A percentile compares a stretch with the other conserved stretches of the same genome.
These are phyloP conservation scores for Xylona heveae DNA, from an alignment of 495 filamentous ascomycete species.

Conservation along the genomic window DNA sequence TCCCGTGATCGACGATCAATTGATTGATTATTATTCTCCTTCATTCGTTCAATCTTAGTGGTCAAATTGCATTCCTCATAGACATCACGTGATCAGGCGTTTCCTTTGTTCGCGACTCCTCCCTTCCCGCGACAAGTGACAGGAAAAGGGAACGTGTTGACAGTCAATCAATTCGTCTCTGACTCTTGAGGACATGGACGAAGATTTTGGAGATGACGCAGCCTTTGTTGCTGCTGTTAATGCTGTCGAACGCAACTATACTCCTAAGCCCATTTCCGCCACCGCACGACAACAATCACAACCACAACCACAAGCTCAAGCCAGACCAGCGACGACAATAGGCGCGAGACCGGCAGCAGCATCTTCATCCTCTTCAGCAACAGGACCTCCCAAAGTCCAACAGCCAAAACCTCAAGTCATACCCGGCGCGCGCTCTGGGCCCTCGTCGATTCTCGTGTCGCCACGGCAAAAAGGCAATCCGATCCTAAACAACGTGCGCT, in stretches of 20 bases:
- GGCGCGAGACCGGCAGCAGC: constrained; percentile 1
- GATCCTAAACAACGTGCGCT: constrained; percentile 58
- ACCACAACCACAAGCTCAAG: constrained; percentile 2
- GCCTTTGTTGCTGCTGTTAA: constrained; percentile 32
- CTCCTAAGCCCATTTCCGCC: constrained; percentile 2
- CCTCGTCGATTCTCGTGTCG: constrained; percentile 70
- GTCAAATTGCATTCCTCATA: too few relatives aligned
- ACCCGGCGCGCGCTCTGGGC: constrained; percentile 37
- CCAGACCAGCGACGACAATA: neutral
- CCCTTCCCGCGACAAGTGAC: constrained; percentile 4
- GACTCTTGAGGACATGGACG: constrained; percentile 25
- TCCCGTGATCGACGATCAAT: too few relatives aligned
- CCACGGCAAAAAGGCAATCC: constrained; percentile 87
- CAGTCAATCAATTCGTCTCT: neutral
- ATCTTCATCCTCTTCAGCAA: constrained; percentile 5
- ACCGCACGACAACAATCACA: neutral
- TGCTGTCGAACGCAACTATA: constrained; percentile 17
- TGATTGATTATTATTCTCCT: too few relatives aligned
- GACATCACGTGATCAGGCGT: too few relatives aligned
- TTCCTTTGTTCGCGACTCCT: too few relatives aligned
- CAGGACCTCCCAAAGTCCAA: constrained; percentile 33
- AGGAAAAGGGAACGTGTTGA: constrained; percentile 6
- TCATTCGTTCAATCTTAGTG: too few relatives aligned
- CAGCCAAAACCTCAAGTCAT: constrained; percentile 79
- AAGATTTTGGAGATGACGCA: constrained; percentile 36